Percentiles rank a stretch among this genome's conserved stretches.
Conservation (phyloP, 768 basidiomycete genomes). For the Cyclocybe cylindracea region DNA sequence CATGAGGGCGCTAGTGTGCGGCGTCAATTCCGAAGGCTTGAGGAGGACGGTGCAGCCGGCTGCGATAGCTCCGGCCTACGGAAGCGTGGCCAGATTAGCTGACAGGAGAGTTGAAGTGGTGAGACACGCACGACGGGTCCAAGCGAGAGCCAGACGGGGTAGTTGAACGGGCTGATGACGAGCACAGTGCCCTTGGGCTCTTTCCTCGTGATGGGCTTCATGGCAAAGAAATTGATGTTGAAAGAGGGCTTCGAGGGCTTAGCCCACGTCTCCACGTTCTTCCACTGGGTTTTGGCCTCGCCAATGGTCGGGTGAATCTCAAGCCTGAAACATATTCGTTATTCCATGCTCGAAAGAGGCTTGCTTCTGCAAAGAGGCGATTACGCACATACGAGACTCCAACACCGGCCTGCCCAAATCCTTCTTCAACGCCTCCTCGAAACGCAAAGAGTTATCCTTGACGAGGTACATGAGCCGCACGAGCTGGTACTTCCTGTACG, state of each 20-base stretch:
- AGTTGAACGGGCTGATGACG: constrained; percentile 76
- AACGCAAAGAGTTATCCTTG: constrained; percentile 66
- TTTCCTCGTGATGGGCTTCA: constrained; percentile 67
- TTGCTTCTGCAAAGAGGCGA: no score
- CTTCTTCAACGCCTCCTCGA: constrained; percentile 54
- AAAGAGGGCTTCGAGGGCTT: constrained; percentile 58
- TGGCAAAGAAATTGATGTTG: constrained; percentile 52
- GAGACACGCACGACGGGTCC: constrained; percentile 48
- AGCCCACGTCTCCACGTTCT: constrained; percentile 74
- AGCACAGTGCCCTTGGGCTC: constrained; percentile 78
- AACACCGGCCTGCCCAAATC: constrained; percentile 64
- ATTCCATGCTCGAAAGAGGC: no score
- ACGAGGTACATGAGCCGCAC: constrained; percentile 73
- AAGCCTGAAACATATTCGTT: constrained; percentile 38
- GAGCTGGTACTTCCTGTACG: constrained; percentile 74
- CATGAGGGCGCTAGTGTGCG: constrained; percentile 55
- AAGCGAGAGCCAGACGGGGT: constrained; percentile 62
- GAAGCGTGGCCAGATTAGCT: no score
- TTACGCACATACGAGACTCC: constrained; percentile 53
- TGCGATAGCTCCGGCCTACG: constrained; percentile 67
- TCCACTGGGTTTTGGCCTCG: constrained; percentile 55
- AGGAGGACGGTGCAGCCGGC: constrained; percentile 73
- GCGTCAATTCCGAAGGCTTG: constrained; percentile 76
- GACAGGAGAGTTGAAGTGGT: background rate
- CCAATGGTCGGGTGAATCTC: constrained; percentile 58